Evolutionary conservation across 2,329 filamentous ascomycete genomes (phyloP), one percentile per base, ranked within the genome.

Genomic region (Calonectria hongkongensis): DNA sequence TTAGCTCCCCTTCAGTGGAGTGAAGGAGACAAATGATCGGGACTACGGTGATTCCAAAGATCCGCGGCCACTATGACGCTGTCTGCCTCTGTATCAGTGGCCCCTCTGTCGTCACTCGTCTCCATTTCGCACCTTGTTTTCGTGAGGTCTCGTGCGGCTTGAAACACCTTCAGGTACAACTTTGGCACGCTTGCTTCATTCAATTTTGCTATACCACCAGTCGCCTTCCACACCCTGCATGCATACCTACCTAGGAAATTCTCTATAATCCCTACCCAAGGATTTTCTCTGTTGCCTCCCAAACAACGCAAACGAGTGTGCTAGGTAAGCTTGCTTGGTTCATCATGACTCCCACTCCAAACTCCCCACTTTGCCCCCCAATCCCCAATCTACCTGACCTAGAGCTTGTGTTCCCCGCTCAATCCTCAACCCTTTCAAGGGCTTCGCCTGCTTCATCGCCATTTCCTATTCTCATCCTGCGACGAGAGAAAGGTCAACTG

Each of bases 41-140:
- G 71, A 66, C 48, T 66, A 66, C 78, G 78, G 78, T 70, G 73
- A 78, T 79, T 79, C 73, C 72, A 76, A 78, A 79, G 72, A 79
- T 79, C 78, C 78, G 78, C 74, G 58, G 41, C 47, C 41, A 76
- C 21, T 58, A n/a, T 6, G n/a, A 41, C 54, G 33, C 27, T n/a
- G 70, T 41, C n/a, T 30, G 15, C 73, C 68, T 71, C 72, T 41
- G 54, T 41, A 58, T n/a, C 63, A 68, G 56, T 51, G 13, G 43
- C 47, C 70, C 64, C 65, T 71, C 66, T 67, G 33, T 54, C 43
- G 43, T 36, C 62, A 65, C 50, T 15, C 13, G 27, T 63, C 54
- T 41, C 54, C 36, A 62, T 47, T 56, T 51, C n/a, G 25, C 45
- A 36, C n/a, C 36, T 62, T 41, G 33, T 41, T 69, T 45, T 60